Base-by-base conservation (phyloP, 352 stramenopile genomes). In the Phytophthora hibernalis region DNA sequence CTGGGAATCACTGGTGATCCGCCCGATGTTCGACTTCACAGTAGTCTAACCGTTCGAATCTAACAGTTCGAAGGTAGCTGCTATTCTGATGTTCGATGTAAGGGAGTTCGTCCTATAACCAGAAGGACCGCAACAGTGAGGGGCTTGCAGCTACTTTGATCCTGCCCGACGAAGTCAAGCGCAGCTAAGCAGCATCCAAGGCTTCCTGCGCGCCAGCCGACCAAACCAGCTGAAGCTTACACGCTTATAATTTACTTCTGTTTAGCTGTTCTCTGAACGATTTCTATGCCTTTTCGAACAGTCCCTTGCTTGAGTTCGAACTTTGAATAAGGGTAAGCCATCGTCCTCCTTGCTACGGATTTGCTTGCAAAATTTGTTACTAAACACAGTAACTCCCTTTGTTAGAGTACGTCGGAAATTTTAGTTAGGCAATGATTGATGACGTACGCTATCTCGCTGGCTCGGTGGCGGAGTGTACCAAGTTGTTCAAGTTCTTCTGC, bases 1-100 rank as follows among this genome's bases (percentile, higher is more conserved):
- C 66, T 95, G 86, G 86, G 86, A 95, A 62, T 92, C 86, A 57
- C 77, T 95, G 42, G 83, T 93, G 31, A 87, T 93, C 47, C 84
- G 70, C 20, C 86, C 84, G 20, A 87, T 95, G 65, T 95, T 95
- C 57, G 69, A 91, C 61, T 95, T 95, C 44, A 63, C 73, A 15
- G 35, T 42, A 52, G 53, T 26, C 4, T 87, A 82, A 51, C 20
- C 48, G 11, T 4, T 68, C 26, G n/a, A 52, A 50, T 26, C 4
- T 87, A 82, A 51, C 20, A 44, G 11, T 4, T 68, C 26, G 20
- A 53, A 50, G 48, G 12, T 16, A 24, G 8, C 47, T 49, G 43
- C n/a, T 54, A 33, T 47, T 47, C 55, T 65, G 33, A 61, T 58
- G 21, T n/a, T 70, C 40, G 40, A 50, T 54, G 37, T 24, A 58